These are phyloP conservation scores for Cichorium intybus DNA, from an alignment of 140 eudicot species.

Conservation along the genomic window DNA sequence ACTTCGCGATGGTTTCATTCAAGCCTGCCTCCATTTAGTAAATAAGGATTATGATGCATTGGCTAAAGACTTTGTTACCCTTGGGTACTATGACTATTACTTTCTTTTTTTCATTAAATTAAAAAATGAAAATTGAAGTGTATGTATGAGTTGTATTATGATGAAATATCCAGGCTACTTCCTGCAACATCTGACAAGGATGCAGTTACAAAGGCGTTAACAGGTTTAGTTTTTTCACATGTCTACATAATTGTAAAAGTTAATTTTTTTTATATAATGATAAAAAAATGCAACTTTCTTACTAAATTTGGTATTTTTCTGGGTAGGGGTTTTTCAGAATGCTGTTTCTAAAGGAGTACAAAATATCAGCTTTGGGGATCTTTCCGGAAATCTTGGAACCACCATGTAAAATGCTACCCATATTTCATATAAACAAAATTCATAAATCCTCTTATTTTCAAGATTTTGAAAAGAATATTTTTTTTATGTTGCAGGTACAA, in stretches of 20 bases:
- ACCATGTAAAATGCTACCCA: slow-evolving; percentile 81
- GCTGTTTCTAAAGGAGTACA: slow-evolving; percentile 86
- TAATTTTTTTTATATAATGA: neutral
- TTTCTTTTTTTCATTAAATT: slow-evolving; percentile 13
- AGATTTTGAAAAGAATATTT: neutral
- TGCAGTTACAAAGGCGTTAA: slow-evolving; percentile 87
- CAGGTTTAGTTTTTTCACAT: slow-evolving; percentile 55
- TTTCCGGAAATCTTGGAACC: slow-evolving; percentile 75
- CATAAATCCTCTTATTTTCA: neutral
- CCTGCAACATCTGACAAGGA: slow-evolving; percentile 91
- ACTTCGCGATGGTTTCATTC: slow-evolving; percentile 95
- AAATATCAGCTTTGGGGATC: slow-evolving; percentile 97
- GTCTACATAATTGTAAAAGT: slow-evolving; percentile 3
- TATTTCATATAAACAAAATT: neutral
- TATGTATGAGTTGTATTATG: slow-evolving; percentile 6
- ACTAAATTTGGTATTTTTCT: slow-evolving; percentile 23
- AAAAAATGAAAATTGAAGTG: neutral
- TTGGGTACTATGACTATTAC: slow-evolving; percentile 53
- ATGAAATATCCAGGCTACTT: slow-evolving; percentile 62
- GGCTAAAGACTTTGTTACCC: slow-evolving; percentile 90
- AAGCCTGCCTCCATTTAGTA: slow-evolving; percentile 94
- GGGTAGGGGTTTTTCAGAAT: slow-evolving; percentile 76
- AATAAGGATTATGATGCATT: slow-evolving; percentile 92
- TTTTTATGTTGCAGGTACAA: slow-evolving; percentile 68
- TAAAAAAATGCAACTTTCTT: slow-evolving; percentile 12